A percentile compares a stretch with the other conserved stretches of the same genome.
Evolutionary conservation across 2,329 filamentous ascomycete species (phyloP).

Genomic region (Penicillium sp.): DNA sequence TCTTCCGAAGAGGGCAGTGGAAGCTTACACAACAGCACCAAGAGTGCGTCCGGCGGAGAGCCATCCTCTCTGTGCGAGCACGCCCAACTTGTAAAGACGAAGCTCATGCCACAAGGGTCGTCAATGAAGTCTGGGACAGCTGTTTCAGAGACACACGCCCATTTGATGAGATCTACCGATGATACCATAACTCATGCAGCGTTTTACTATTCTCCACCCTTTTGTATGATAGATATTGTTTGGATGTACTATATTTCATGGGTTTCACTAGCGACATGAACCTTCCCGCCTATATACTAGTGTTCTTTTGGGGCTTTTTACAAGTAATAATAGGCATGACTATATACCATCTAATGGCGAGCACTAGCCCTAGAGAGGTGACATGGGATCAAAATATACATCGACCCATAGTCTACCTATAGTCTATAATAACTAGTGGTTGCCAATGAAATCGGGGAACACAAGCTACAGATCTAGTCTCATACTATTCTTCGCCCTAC

Average conservation of each 20-base stretch:
- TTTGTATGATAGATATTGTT: conserved; percentile 24
- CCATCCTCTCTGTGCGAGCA: conserved; percentile 74
- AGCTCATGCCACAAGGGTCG: conserved; percentile 78
- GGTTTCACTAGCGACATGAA: neutral
- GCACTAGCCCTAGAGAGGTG: too few relatives aligned
- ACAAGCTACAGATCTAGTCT: neutral
- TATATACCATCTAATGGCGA: neutral
- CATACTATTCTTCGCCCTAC: neutral
- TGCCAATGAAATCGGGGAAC: neutral
- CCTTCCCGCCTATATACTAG: neutral
- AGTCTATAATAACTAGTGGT: neutral
- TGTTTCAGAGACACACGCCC: conserved; percentile 92
- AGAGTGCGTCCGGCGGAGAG: conserved; percentile 80
- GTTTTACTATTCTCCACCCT: conserved; percentile 3
- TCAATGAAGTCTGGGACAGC: conserved; percentile 98
- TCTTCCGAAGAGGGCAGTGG: conserved; percentile 82
- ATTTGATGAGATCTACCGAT: conserved; percentile 93
- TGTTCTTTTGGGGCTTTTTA: neutral
- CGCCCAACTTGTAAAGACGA: conserved; percentile 81
- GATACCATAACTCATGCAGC: conserved; percentile 23
- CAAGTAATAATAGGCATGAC: neutral
- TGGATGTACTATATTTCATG: conserved; percentile 28
- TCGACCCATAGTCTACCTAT: neutral
- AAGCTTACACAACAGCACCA: conserved; percentile 90
- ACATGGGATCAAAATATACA: neutral